Conservation (phyloP, 2,329 filamentous ascomycete genomes). For the Neofusicoccum cordaticola region DNA sequence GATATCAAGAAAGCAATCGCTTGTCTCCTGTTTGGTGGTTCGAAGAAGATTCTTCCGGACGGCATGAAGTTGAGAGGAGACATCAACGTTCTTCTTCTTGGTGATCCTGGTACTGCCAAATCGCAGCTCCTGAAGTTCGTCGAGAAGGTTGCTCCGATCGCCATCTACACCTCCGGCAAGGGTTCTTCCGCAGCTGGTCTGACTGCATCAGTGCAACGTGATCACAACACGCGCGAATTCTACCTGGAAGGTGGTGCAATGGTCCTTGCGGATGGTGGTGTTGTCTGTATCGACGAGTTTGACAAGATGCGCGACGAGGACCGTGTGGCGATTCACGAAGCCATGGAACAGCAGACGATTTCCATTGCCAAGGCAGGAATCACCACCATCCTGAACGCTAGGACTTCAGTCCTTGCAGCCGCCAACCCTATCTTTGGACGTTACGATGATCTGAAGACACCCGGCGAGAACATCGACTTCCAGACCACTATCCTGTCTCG, state of each 20-base stretch:
- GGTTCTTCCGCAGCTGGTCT: slow-evolving; percentile 96
- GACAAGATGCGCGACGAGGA: slow-evolving; percentile 99
- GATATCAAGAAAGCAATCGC: slow-evolving; percentile 98
- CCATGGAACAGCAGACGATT: slow-evolving; percentile 99
- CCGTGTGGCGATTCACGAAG: slow-evolving; percentile 96
- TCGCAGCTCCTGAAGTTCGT: slow-evolving; percentile 97
- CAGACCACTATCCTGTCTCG: slow-evolving; percentile 96
- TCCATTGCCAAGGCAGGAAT: slow-evolving; percentile 98
- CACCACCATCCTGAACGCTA: slow-evolving; percentile 93
- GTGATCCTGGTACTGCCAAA: slow-evolving; percentile 96
- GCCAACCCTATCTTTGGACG: slow-evolving; percentile 97
- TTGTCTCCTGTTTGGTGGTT: slow-evolving; percentile 88
- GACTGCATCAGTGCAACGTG: slow-evolving; percentile 91
- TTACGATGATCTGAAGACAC: slow-evolving; percentile 96
- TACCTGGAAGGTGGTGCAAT: slow-evolving; percentile 93
- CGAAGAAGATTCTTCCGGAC: slow-evolving; percentile 95
- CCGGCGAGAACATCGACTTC: slow-evolving; percentile 98
- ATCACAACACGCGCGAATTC: slow-evolving; percentile 95
- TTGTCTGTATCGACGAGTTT: slow-evolving; percentile 93
- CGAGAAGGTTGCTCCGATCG: slow-evolving; percentile 93
- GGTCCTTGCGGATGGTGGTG: slow-evolving; percentile 90
- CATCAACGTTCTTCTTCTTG: slow-evolving; percentile 94
- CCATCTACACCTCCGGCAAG: slow-evolving; percentile 96
- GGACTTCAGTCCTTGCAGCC: slow-evolving; percentile 91
- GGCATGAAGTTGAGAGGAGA: slow-evolving; percentile 97